Percentiles rank a stretch among this genome's conserved stretches.
phyloP scores from a whole-genome alignment of 768 basidiomycete species.

The Mycena vitilis region DNA sequence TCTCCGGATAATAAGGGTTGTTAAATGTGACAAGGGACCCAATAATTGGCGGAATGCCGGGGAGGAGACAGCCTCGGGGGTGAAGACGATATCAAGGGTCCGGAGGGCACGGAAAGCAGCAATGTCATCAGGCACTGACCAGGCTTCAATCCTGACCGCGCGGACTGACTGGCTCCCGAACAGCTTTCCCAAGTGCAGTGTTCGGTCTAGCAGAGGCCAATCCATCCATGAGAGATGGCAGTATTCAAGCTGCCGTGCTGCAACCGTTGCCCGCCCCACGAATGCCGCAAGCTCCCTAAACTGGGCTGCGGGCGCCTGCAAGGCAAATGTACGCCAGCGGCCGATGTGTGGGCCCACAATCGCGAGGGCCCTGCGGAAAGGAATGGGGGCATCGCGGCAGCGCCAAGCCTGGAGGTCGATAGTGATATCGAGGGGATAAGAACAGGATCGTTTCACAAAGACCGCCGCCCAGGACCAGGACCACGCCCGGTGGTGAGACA shows the following conservation, averaged over 20 bases:
- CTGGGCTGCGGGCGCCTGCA: background rate
- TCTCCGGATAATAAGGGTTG: slow-evolving; percentile 8
- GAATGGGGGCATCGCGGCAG: background rate
- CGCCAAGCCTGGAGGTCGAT: slow-evolving; percentile 1
- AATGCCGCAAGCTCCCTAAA: background rate
- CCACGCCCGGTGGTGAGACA: slow-evolving; percentile 1
- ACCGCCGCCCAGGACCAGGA: slow-evolving; percentile 6
- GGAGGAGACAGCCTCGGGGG: background rate
- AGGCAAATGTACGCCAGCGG: slow-evolving; percentile 13
- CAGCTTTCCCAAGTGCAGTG: no score
- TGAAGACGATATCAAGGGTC: background rate
- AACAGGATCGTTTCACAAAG: slow-evolving; percentile 6
- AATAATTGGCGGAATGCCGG: background rate
- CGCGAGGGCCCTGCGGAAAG: background rate
- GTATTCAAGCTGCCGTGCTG: background rate
- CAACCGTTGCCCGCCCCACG: background rate
- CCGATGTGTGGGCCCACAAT: slow-evolving; percentile 15
- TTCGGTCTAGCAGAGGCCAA: no score
- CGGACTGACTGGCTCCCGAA: background rate
- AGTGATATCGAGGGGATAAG: slow-evolving; percentile 20
- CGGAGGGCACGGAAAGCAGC: background rate
- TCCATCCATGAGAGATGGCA: background rate
- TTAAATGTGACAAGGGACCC: background rate
- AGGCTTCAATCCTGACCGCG: background rate
- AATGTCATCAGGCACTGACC: background rate